A percentile compares a stretch with the other conserved stretches of the same genome.
phyloP scores from a whole-genome alignment of 1,284 basidiomycete species.

The Ustilago vetiveriae region DNA sequence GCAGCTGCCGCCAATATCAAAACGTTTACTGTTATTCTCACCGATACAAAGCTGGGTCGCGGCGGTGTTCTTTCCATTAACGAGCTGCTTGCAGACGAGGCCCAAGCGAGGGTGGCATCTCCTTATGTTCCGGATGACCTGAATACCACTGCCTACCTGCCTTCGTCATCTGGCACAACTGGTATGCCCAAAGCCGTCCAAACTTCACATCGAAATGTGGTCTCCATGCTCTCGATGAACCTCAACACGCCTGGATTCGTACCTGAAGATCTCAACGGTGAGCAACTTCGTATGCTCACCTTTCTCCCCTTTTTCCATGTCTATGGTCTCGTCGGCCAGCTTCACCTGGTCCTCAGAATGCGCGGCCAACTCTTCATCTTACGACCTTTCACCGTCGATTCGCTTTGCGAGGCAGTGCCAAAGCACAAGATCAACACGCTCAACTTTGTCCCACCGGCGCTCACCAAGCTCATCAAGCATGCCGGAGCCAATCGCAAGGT shows the following conservation, averaged over 20 bases:
- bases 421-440: conserved; percentile 28
- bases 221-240: conserved; percentile 39
- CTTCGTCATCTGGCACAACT: conserved; percentile 42
- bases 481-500: conserved; percentile 11
- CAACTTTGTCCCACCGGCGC: conserved; percentile 37
- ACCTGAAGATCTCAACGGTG: neutral
- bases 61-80: conserved; percentile 22
- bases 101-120: neutral
- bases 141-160: conserved; percentile 30
- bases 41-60: conserved; percentile 19
- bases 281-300: conserved; percentile 21
- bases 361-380: conserved; percentile 26
- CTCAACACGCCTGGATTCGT: conserved; percentile 22
- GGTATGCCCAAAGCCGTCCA: conserved; percentile 50
- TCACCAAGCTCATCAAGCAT: conserved; percentile 31
- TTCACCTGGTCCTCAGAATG: conserved; percentile 17
- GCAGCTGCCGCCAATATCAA: conserved; percentile 22
- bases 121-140: conserved; percentile 13
- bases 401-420: conserved; percentile 27
- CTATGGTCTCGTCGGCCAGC: conserved; percentile 29
- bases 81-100: conserved; percentile 18
- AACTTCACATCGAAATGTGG: conserved; percentile 44
- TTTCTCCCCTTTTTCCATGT: conserved; percentile 54
- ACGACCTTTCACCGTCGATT: conserved; percentile 31
- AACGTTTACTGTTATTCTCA: conserved; percentile 25